Conservation (phyloP, 768 basidiomycete genomes). For the Agaricus sinodeliciosus region DNA sequence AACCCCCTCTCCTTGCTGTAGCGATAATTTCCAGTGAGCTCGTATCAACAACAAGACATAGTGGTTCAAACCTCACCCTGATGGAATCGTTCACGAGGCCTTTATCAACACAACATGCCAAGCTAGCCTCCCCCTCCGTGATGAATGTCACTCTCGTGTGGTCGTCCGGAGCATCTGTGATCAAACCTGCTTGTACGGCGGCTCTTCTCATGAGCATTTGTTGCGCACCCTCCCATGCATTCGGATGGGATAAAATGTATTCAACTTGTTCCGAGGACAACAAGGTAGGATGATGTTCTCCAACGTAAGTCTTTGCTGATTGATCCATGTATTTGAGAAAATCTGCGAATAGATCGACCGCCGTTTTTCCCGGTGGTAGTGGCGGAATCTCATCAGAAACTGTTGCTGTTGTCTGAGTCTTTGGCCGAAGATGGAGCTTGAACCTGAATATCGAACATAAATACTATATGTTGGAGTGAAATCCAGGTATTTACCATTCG, state of each 20-base stretch:
- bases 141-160: conserved; percentile 40
- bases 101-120: conserved; percentile 47
- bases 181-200: conserved; percentile 41
- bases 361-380: conserved; percentile 34
- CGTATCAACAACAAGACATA: neutral
- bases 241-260: conserved; percentile 51
- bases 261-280: conserved; percentile 38
- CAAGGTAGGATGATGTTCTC: conserved; percentile 34
- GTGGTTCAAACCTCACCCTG: conserved; percentile 14
- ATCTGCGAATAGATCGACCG: conserved; percentile 37
- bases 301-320: conserved; percentile 40
- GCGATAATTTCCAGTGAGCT: neutral
- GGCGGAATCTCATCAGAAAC: conserved; percentile 22
- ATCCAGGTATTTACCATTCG: conserved; percentile 2
- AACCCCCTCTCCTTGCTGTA: conserved; percentile 35
- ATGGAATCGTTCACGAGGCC: conserved; percentile 30
- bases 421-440: conserved; percentile 26
- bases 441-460: conserved; percentile 10
- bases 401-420: conserved; percentile 8
- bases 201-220: conserved; percentile 47
- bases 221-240: conserved; percentile 55
- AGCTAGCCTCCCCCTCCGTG: conserved; percentile 54
- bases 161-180: conserved; percentile 29
- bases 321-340: conserved; percentile 40
- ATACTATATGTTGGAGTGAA: neutral